Base-by-base conservation (phyloP, 2,329 filamentous ascomycete genomes). In the Xylariaceae sp. region DNA sequence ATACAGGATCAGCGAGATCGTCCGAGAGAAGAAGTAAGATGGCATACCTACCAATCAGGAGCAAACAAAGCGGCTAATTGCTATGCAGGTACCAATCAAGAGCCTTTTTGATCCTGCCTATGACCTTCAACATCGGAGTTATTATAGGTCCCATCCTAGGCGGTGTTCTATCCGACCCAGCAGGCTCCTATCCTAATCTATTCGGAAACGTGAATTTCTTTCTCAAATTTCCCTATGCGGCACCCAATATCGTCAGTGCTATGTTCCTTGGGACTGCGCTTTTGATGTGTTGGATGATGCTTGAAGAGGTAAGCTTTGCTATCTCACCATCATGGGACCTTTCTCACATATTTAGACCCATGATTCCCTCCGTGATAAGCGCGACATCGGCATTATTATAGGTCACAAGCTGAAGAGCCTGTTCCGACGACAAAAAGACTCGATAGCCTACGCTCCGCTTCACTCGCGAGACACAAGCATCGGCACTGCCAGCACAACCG, bases 71-170 rank as follows among this genome's bases (percentile, higher is more conserved):
- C 15, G n/a, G n/a, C 59, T 62, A 36, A 59, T 29, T 23, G 5
- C 1, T 50, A 7, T 20, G n/a, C 24, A 74, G 73, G 54, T 75
- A 73, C 40, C 72, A 78, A 41, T 73, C 74, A 0, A 62, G 73
- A 3, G 75, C 75, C 1, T 78, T 78, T 39, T 52, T 77, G 11
- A 60, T 77, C n/a, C 56, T 78, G 24, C 75, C 75, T 2, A 91
- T 91, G 85, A 89, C 85, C 18, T 91, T 88, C 70, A 92, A 91
- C 60, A 77, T 85, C 16, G 83, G 83, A 10, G 76, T 83, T 42
- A 83, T 84, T 36, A 73, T 83, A n/a, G 81, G 82, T 0, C 82
- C 82, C 1, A 73, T 83, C 8, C 62, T 84, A 2, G 70, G 76
- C 23, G 77, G 77, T 4, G 10, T 78, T 8, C 68, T 80, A 8